Evolutionary conservation across 495 filamentous ascomycete genomes (phyloP), one percentile per base, ranked within the genome.

Genomic region (Penicillium bovifimosum): DNA sequence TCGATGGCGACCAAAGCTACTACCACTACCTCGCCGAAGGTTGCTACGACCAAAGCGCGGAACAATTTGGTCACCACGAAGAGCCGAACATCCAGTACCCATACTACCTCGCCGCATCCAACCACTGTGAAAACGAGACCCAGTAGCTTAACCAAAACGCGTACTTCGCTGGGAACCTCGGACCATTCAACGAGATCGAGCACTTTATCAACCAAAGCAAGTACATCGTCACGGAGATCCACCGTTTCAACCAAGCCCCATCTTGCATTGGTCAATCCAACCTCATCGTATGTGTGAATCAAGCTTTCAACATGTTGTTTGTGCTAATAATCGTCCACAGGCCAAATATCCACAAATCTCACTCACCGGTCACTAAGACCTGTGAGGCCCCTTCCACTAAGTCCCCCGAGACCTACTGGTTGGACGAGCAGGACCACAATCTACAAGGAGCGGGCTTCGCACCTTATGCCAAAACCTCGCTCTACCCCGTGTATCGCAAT

Each of bases 401-500:
- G 13, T 35, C 53, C 2, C 43, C 58, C 0, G 49, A 51, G n/a
- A 39, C 33, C 0, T 74, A 63, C 50, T 74, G 71, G 71, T 54
- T 74, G 1, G 62, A 71, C 28, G 48, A 56, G 1, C 62, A 68
- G 17, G 63, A 74, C 40, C 69, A 71, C 41, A 67, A 61, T 2
- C 54, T 56, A 11, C 20, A 43, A 3, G 68, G 58, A 5, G 55
- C 67, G 6, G 71, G 70, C 3, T 63, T 64, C 26, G 72, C 70
- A 2, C 75, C 78, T 1, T 75, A 71, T 39, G 55, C 61, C 20
- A 51, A 44, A 14, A 65, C 74, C 32, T 49, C 59, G 13, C 45
- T 48, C 0, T 85, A 81, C 46, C 68, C 77, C 2, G 76, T 84
- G 0, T 84, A 80, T 51, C 72, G 82, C 6, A 81, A 82, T 44